Percentiles rank a stretch among this genome's conserved stretches.
Conservation (phyloP, 768 basidiomycete species). For the Mycena indigotica region DNA sequence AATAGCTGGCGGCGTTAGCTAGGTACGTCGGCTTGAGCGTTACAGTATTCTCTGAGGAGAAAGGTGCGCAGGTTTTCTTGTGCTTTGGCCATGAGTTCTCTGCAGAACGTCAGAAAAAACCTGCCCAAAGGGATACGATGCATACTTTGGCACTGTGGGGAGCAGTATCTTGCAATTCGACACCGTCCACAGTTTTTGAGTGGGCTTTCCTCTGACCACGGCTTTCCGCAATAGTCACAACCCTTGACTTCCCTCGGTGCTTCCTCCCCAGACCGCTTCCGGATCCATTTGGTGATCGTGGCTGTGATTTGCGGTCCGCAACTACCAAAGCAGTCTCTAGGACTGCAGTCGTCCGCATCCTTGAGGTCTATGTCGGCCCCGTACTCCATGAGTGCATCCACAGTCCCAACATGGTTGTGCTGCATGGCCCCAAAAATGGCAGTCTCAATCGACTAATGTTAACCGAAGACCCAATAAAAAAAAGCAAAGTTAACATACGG, state of each 20-base stretch:
- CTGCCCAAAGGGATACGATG: not conserved
- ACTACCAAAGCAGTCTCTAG: constrained; percentile 4
- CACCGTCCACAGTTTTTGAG: constrained; percentile 48
- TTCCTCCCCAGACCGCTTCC: constrained; percentile 44
- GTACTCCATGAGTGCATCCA: constrained; percentile 52
- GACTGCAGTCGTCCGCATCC: constrained; percentile 34
- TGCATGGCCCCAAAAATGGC: constrained; percentile 21
- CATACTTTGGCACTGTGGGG: constrained; percentile 52
- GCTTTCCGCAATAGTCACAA: constrained; percentile 36
- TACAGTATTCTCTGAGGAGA: constrained; percentile 41
- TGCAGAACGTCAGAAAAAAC: constrained; percentile 23
- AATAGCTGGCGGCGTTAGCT: too few relatives aligned
- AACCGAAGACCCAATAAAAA: too few relatives aligned
- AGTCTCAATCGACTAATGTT: too few relatives aligned
- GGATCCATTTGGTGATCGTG: constrained; percentile 26
- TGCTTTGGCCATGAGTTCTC: constrained; percentile 50
- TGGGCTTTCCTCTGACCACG: constrained; percentile 33
- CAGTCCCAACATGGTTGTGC: constrained; percentile 29
- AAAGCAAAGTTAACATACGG: constrained; percentile 10
- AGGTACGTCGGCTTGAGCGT: constrained; percentile 49
- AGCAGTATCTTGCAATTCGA: constrained; percentile 51
- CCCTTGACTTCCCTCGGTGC: constrained; percentile 41
- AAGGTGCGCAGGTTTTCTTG: constrained; percentile 47
- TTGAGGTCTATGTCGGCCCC: constrained; percentile 46
- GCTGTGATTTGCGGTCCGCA: constrained; percentile 22